Evolutionary conservation across 2,329 filamentous ascomycete species (phyloP).

Genomic region (Phoma sp.): DNA sequence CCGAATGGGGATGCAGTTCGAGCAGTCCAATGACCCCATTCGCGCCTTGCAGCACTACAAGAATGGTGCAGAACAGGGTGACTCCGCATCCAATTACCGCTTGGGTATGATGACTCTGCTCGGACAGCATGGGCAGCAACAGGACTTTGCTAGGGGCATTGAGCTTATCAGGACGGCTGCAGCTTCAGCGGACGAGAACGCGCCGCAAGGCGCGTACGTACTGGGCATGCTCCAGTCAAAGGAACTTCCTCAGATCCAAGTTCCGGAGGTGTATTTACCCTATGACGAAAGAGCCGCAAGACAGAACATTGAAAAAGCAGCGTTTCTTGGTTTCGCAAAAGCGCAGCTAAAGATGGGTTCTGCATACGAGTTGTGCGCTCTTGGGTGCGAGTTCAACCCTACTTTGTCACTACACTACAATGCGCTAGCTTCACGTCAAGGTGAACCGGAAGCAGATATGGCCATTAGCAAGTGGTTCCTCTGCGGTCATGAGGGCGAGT

Average conservation of each 20-base stretch:
- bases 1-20: conserved; percentile 97
- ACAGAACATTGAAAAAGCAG: conserved; percentile 93
- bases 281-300: conserved; percentile 75
- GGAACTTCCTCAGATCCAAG: conserved; percentile 86
- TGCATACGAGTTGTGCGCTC: conserved; percentile 90
- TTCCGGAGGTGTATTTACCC: conserved; percentile 75
- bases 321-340: conserved; percentile 93
- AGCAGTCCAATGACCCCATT: conserved; percentile 88
- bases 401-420: conserved; percentile 95
- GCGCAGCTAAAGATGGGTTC: conserved; percentile 97
- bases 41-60: conserved; percentile 94
- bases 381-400: conserved; percentile 94
- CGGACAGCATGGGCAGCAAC: conserved; percentile 87
- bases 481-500: conserved; percentile 89
- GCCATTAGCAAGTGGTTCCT: conserved; percentile 99
- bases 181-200: conserved; percentile 90
- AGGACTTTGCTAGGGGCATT: conserved; percentile 78
- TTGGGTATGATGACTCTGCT: conserved; percentile 97
- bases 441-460: conserved; percentile 90
- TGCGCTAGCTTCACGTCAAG: conserved; percentile 87
- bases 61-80: conserved; percentile 75
- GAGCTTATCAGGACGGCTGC: conserved; percentile 85
- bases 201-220: conserved; percentile 92
- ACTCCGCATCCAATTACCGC: conserved; percentile 86
- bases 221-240: conserved; percentile 92